phyloP scores from a whole-genome alignment of 768 basidiomycete genomes.

The Strobilomyces dryophilus region DNA sequence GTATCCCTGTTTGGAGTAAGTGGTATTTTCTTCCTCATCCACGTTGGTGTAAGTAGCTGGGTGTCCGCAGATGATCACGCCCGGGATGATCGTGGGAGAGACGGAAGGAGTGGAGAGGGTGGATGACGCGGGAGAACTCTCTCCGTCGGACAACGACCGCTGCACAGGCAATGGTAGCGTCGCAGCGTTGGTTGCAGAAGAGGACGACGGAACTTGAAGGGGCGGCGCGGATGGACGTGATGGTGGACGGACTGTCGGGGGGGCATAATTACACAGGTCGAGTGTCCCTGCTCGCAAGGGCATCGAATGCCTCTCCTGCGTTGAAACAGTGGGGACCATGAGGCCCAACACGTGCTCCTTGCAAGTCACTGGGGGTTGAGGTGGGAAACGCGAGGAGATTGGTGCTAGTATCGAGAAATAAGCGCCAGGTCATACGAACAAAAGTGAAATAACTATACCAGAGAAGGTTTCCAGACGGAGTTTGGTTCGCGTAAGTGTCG shows the following conservation, averaged over 20 bases:
- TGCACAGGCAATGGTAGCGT: background rate
- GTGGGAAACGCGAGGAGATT: background rate
- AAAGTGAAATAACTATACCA: slow-evolving; percentile 7
- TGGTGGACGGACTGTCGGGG: slow-evolving; percentile 18
- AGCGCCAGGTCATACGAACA: background rate
- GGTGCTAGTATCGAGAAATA: slow-evolving; percentile 11
- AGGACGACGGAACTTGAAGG: background rate
- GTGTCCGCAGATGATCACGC: slow-evolving; percentile 25
- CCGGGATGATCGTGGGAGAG: slow-evolving; percentile 21
- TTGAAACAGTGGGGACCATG: slow-evolving; percentile 2
- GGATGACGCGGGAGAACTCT: slow-evolving; percentile 26
- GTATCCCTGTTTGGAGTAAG: background rate
- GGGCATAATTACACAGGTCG: slow-evolving; percentile 30
- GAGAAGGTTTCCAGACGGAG: slow-evolving; percentile 20
- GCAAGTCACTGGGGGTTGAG: background rate
- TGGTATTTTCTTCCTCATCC: background rate
- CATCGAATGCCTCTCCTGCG: background rate
- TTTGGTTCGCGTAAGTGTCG: background rate
- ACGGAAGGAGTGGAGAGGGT: slow-evolving; percentile 23
- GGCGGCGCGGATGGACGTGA: background rate
- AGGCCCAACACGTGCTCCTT: slow-evolving; percentile 13
- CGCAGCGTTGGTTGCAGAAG: background rate
- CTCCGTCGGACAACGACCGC: slow-evolving; percentile 15
- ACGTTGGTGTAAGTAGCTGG: slow-evolving; percentile 14
- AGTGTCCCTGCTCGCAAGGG: slow-evolving; percentile 21